Base-by-base conservation (phyloP, 2,329 filamentous ascomycete genomes). In the Calonectria crousiana region DNA sequence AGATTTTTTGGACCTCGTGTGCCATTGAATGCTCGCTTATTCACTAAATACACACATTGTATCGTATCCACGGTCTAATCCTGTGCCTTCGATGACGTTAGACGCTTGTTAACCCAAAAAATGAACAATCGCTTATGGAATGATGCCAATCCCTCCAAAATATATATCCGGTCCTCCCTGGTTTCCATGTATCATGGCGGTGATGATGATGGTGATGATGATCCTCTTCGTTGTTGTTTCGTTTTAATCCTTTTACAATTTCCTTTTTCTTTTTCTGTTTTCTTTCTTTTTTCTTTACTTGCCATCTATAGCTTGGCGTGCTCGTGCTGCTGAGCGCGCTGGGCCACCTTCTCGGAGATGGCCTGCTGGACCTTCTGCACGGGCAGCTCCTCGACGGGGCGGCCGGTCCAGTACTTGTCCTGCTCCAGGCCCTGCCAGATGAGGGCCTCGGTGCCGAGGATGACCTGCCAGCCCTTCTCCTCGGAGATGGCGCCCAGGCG, bases 381-480 rank as follows among this genome's bases (percentile, higher is more conserved):
- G 1, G 79, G 79, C 71, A 94, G 84, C 41, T 93, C 88, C 16
- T 88, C 85, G 1, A 92, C 82, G 36, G 88, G 83, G 78, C 86
- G 88, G 0, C 93, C 93, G 0, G 93, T 94, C 93, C 94, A 95
- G 75, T 88, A 88, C 67, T 82, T 84, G 74, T 90, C 88, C 83
- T 94, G 94, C 83, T 94, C 94, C 23, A 95, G 83, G 0, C 94
- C 94, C 83, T 95, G 94, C 85, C 92, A 95, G 76, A 95, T 93
- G 87, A 95, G 86, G 0, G 94, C 93, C 85, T 95, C 94, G 0
- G 93, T 95, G 0, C 94, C 94, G 8, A 95, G 83, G 30, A 95
- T 93, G 1, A 95, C 92, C 83, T 92, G 89, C 94, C 94, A 95
- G 0, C 92, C 92, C 13, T 88, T 87, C 3, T 85, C 84, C 78